Percentiles rank a stretch among this genome's conserved stretches.
phyloP scores from a whole-genome alignment of 305 asterid genomes.

The Galium porrigens region DNA sequence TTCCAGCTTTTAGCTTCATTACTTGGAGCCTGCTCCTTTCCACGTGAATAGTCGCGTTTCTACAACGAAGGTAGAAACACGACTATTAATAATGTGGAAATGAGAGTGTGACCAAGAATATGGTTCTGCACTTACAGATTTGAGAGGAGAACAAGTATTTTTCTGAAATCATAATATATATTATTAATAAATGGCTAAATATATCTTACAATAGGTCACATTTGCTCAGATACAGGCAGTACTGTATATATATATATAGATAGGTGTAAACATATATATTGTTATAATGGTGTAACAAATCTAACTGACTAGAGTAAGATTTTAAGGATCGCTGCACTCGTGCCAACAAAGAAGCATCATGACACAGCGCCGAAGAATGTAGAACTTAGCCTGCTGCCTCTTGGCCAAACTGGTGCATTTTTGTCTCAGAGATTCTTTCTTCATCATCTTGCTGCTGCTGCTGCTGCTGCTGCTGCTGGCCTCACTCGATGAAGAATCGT shows the following conservation, averaged over 20 bases:
- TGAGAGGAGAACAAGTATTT: neutral
- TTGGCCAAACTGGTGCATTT: constrained; percentile 50
- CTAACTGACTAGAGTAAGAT: neutral
- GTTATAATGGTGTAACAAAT: neutral
- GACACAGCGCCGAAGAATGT: constrained; percentile 61
- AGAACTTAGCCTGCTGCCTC: constrained; percentile 56
- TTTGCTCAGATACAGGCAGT: neutral
- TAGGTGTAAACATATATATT: neutral
- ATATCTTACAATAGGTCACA: neutral
- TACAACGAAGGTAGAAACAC: neutral
- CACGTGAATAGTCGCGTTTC: neutral
- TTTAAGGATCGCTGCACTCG: constrained; percentile 31
- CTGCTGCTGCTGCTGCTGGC: too few relatives aligned
- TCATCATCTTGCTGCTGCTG: too few relatives aligned
- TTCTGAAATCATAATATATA: neutral
- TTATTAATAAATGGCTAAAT: neutral
- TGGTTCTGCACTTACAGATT: neutral
- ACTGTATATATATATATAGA: neutral
- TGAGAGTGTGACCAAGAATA: neutral
- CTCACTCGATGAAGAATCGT: neutral
- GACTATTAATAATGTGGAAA: neutral
- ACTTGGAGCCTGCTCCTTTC: neutral
- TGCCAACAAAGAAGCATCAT: constrained; percentile 70
- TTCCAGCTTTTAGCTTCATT: neutral
- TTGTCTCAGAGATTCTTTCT: constrained; percentile 24